phyloP scores from a whole-genome alignment of 441 rosid genomes.

The Erodium chrysanthum region DNA sequence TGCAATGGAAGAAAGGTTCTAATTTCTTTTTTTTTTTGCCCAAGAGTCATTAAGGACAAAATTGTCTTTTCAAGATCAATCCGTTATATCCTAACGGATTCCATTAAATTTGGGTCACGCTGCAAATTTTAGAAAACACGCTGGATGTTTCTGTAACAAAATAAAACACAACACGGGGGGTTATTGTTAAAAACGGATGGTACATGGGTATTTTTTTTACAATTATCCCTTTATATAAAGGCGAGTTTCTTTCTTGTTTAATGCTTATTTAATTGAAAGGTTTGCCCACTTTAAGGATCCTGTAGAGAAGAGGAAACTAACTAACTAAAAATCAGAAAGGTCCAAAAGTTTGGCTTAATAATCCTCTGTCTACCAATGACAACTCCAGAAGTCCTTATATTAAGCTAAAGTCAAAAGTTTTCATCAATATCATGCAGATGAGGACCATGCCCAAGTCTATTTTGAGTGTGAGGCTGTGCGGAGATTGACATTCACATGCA shows the following conservation, averaged over 20 bases:
- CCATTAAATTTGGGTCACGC: too few species aligned
- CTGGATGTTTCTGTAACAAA: too few species aligned
- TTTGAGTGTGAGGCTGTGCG: background rate
- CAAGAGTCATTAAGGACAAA: too few species aligned
- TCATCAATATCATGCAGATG: background rate
- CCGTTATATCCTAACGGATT: too few species aligned
- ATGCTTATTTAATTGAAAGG: background rate
- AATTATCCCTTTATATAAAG: too few species aligned
- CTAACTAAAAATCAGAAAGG: background rate
- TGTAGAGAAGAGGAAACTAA: background rate
- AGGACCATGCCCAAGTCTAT: background rate
- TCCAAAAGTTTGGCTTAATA: background rate
- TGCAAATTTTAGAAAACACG: too few species aligned
- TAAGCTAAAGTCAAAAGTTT: background rate
- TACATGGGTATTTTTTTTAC: too few species aligned
- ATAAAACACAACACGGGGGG: too few species aligned
- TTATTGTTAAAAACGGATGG: too few species aligned
- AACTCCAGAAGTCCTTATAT: background rate
- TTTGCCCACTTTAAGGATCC: background rate
- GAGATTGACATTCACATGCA: background rate
- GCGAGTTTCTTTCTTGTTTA: background rate
- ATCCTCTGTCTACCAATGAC: background rate
- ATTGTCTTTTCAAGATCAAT: too few species aligned
- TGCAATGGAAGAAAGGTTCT: too few species aligned
- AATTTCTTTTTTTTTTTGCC: too few species aligned